A percentile compares a stretch with the other conserved stretches of the same genome.
phyloP scores from a whole-genome alignment of 2,329 filamentous ascomycete species.

The Exophiala sp. region DNA sequence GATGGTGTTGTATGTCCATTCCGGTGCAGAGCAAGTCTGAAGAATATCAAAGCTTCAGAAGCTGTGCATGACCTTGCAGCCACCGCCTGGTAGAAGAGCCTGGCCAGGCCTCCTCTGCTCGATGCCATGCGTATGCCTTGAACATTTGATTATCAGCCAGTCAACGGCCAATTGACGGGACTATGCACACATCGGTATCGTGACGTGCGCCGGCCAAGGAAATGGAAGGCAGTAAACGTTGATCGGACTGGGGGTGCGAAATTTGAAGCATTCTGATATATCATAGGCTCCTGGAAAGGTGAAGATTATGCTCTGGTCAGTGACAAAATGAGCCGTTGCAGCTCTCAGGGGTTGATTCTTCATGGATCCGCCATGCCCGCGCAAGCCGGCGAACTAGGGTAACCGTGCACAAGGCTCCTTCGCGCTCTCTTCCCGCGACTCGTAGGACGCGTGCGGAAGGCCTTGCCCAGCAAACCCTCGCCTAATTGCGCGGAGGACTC shows the following conservation, averaged over 20 bases:
- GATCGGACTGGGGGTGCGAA: background rate
- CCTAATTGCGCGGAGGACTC: slow-evolving; percentile 2
- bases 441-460: background rate
- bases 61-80: too few relatives aligned
- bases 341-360: slow-evolving; percentile 15
- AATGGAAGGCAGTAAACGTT: slow-evolving; percentile 1
- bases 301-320: background rate
- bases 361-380: slow-evolving; percentile 5
- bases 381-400: slow-evolving; percentile 8
- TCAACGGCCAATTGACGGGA: too few relatives aligned
- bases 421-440: background rate
- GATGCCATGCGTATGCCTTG: too few relatives aligned
- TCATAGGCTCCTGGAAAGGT: background rate
- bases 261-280: too few relatives aligned
- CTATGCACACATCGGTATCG: background rate
- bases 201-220: slow-evolving; percentile 2
- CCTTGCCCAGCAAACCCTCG: slow-evolving; percentile 4
- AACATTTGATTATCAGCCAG: too few relatives aligned
- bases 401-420: background rate
- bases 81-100: too few relatives aligned
- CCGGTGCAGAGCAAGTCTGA: background rate
- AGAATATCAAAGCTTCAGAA: background rate
- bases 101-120: too few relatives aligned
- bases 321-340: slow-evolving; percentile 7
- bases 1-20: background rate